These are phyloP conservation scores for Verticillium albo-atrum DNA, from an alignment of 2,329 filamentous ascomycete species.

Conservation along the genomic window DNA sequence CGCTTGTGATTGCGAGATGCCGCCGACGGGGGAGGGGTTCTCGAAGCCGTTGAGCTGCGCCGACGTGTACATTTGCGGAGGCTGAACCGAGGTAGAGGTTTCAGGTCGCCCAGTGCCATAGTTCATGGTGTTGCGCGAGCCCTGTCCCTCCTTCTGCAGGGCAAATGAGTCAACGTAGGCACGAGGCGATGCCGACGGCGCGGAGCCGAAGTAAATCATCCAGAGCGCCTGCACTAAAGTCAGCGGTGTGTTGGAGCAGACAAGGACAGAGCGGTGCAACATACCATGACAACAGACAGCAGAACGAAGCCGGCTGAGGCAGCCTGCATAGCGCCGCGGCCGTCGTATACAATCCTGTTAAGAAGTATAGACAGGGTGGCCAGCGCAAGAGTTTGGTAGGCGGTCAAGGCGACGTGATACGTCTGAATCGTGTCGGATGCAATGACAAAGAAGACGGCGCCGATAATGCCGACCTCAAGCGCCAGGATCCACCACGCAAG, in stretches of 20 bases:
- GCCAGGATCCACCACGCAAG: slow-evolving; percentile 91
- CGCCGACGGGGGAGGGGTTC: slow-evolving; percentile 81
- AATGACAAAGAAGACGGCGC: slow-evolving; percentile 76
- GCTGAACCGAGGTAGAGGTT: slow-evolving; percentile 71
- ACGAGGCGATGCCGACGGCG: slow-evolving; percentile 78
- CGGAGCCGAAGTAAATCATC: slow-evolving; percentile 98
- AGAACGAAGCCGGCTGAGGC: slow-evolving; percentile 91
- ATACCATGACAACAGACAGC: slow-evolving; percentile 85
- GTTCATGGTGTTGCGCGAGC: slow-evolving; percentile 67
- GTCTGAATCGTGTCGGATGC: slow-evolving; percentile 80
- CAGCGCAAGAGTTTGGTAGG: slow-evolving; percentile 78
- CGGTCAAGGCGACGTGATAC: slow-evolving; percentile 88
- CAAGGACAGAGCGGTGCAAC: slow-evolving; percentile 25
- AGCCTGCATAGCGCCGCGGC: slow-evolving; percentile 71
- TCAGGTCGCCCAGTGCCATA: slow-evolving; percentile 75
- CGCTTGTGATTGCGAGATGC: slow-evolving; percentile 53
- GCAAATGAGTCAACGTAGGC: slow-evolving; percentile 95
- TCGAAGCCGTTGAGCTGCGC: slow-evolving; percentile 94
- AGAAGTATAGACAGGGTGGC: slow-evolving; percentile 83
- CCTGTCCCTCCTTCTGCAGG: slow-evolving; percentile 77
- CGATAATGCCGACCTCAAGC: slow-evolving; percentile 79
- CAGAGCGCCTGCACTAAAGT: slow-evolving; percentile 69
- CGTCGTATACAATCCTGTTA: slow-evolving; percentile 78
- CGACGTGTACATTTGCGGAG: slow-evolving; percentile 96
- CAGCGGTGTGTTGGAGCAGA: neutral